A percentile compares a stretch with the other conserved stretches of the same genome.
Evolutionary conservation across 108 stramenopile genomes (phyloP).

Genomic region (Aurantiochytrium sp.): DNA sequence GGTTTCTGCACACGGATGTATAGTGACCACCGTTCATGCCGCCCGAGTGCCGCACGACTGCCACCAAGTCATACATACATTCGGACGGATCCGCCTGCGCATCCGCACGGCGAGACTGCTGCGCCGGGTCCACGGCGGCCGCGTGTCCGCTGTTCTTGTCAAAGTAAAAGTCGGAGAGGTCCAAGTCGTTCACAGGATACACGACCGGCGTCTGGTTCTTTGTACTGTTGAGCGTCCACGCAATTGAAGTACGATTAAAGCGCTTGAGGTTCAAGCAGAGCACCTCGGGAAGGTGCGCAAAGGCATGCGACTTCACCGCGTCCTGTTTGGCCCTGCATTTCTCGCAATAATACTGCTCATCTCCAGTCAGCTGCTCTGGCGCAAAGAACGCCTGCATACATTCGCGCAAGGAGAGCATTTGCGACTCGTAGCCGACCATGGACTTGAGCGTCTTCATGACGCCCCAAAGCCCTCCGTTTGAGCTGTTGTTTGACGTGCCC

Average conservation of each 20-base stretch:
- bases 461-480: background rate
- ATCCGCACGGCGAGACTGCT: background rate
- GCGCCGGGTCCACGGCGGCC: background rate
- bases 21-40: constrained; percentile 15
- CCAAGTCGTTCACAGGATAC: background rate
- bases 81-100: background rate
- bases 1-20: background rate
- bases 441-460: background rate
- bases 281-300: constrained; percentile 82
- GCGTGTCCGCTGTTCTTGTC: background rate
- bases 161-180: background rate
- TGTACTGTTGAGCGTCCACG: background rate
- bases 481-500: background rate
- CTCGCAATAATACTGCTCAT: constrained; percentile 94
- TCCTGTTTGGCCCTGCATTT: constrained; percentile 78
- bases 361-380: constrained; percentile 86
- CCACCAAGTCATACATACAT: background rate
- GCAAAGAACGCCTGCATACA: constrained; percentile 79
- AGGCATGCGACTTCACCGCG: constrained; percentile 87
- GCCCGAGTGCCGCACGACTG: background rate
- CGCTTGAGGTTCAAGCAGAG: constrained; percentile 92
- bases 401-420: constrained; percentile 35
- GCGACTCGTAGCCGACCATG: background rate
- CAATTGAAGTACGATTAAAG: constrained; percentile 40
- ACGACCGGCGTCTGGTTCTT: background rate